Evolutionary conservation across 257 asterid genomes (phyloP).

Genomic region (Mentha longifolia): DNA sequence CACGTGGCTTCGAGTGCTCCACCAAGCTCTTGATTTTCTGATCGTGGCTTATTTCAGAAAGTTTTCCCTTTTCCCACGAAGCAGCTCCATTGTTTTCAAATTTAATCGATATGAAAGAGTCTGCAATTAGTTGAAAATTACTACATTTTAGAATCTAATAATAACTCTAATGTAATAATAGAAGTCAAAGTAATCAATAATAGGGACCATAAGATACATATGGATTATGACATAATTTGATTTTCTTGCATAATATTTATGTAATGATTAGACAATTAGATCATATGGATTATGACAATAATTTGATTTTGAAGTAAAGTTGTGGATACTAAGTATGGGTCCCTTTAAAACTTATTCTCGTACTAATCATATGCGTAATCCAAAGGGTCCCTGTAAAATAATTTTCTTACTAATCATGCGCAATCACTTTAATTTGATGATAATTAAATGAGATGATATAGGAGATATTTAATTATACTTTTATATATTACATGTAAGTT

Average conservation of each 20-base stretch:
- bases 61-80: conserved; percentile 55
- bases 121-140: conserved; percentile 44
- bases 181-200: background rate
- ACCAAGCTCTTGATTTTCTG: conserved; percentile 47
- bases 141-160: background rate
- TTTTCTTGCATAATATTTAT: background rate
- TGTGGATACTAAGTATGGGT: conserved; percentile 22
- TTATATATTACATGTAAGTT: too few species aligned
- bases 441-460: too few species aligned
- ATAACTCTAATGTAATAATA: background rate
- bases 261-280: conserved; percentile 22
- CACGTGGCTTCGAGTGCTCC: conserved; percentile 58
- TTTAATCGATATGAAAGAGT: conserved; percentile 83
- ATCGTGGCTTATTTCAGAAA: conserved; percentile 30
- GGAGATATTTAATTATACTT: too few species aligned
- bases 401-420: too few species aligned
- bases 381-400: too few species aligned
- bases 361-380: conserved; percentile 14
- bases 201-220: too few species aligned
- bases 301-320: conserved; percentile 14
- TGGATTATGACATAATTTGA: too few species aligned
- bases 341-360: conserved; percentile 15
- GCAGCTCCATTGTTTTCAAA: conserved; percentile 72
- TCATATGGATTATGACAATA: conserved; percentile 5
- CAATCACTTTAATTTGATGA: too few species aligned